phyloP scores from a whole-genome alignment of 169 alveolate species.

The Plasmodium malariae region DNA sequence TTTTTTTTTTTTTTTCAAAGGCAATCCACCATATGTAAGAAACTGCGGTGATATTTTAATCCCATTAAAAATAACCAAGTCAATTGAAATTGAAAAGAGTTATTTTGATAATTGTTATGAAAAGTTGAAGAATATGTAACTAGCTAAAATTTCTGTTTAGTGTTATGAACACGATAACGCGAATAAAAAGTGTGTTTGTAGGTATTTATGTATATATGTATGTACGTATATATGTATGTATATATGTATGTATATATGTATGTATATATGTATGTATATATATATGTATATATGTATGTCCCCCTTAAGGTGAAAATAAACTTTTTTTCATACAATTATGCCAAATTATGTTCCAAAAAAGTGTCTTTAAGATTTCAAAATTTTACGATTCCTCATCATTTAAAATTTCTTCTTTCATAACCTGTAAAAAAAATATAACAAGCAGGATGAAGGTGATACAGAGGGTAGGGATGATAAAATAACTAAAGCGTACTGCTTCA shows the following conservation, averaged over 20 bases:
- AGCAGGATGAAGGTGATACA: not conserved
- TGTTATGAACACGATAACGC: no score
- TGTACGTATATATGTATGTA: not conserved
- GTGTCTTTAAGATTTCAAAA: not conserved
- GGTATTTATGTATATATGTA: not conserved
- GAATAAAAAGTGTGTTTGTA: no score
- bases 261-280: not conserved
- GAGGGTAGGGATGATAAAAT: not conserved
- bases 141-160: no score
- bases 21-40: constrained; percentile 20
- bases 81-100: constrained; percentile 44
- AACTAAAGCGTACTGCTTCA: no score
- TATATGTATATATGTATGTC: no score
- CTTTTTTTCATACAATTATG: not conserved
- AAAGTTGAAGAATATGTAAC: constrained; percentile 17
- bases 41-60: constrained; percentile 42
- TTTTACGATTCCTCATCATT: constrained; percentile 68
- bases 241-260: not conserved
- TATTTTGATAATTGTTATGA: constrained; percentile 54
- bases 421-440: no score
- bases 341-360: not conserved
- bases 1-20: constrained; percentile 29
- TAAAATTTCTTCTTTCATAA: constrained; percentile 75
- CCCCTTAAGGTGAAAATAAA: no score
- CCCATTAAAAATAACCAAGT: constrained; percentile 41